phyloP scores from a whole-genome alignment of 306 rosid species.

The Gynostemma pentaphyllum region DNA sequence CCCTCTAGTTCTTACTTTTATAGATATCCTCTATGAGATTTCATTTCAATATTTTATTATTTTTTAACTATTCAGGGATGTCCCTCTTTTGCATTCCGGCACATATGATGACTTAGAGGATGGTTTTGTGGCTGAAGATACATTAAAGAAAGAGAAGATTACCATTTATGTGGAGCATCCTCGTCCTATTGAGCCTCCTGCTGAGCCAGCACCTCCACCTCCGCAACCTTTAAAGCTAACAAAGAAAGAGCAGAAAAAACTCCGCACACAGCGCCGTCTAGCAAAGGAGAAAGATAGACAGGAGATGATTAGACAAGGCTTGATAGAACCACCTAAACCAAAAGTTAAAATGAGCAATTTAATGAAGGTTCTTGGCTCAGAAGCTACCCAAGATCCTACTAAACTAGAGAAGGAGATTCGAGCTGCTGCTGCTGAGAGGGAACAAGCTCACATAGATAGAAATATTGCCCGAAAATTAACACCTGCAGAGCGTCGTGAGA shows the following conservation, averaged over 20 bases:
- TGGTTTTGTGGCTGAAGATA: constrained; percentile 32
- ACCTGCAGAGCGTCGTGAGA: constrained; percentile 91
- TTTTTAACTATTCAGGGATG: constrained; percentile 44
- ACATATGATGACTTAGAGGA: constrained; percentile 37
- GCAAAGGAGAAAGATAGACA: constrained; percentile 88
- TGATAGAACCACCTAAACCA: constrained; percentile 85
- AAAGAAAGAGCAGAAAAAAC: constrained; percentile 91
- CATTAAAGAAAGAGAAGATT: constrained; percentile 56
- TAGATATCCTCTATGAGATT: not conserved
- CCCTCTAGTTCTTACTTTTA: not conserved
- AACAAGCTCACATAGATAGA: constrained; percentile 95
- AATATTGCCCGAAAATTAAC: constrained; percentile 96
- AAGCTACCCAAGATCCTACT: constrained; percentile 98
- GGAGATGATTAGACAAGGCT: constrained; percentile 96
- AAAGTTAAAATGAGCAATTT: constrained; percentile 93
- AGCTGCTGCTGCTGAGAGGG: constrained; percentile 97
- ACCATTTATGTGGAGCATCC: constrained; percentile 86
- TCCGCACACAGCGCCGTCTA: constrained; percentile 81
- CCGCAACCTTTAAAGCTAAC: constrained; percentile 95
- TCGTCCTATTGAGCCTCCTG: constrained; percentile 93
- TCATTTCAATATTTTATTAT: constrained; percentile 1
- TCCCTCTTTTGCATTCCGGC: constrained; percentile 51
- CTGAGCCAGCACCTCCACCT: constrained; percentile 96
- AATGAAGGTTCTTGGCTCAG: constrained; percentile 91
- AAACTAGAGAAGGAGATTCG: constrained; percentile 85